These are phyloP conservation scores for Ogataea siamensis DNA, from an alignment of 805 yeast genomes.

Conservation along the genomic window DNA sequence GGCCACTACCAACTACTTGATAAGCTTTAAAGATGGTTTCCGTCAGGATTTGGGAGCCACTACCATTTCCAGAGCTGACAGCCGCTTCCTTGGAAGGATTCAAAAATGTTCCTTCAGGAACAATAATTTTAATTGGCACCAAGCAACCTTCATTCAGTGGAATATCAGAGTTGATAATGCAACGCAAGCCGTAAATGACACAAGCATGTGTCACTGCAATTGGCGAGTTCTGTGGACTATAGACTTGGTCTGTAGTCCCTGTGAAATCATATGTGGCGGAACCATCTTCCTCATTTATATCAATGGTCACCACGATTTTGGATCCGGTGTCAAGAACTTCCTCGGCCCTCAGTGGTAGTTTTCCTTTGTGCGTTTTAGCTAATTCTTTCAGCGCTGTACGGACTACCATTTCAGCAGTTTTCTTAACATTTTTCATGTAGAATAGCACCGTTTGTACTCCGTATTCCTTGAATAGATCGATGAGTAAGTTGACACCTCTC, in stretches of 20 bases:
- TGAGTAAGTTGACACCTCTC: constrained; percentile 47
- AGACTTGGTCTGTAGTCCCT: constrained; percentile 52
- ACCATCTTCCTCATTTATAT: constrained; percentile 41
- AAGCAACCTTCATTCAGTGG: constrained; percentile 57
- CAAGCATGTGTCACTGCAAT: constrained; percentile 54
- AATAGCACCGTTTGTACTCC: constrained; percentile 42
- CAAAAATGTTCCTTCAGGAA: constrained; percentile 36
- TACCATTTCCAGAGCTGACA: constrained; percentile 48
- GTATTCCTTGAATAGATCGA: constrained; percentile 44
- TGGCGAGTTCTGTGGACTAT: constrained; percentile 56
- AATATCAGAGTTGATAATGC: constrained; percentile 49
- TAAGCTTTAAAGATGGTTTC: constrained; percentile 83
- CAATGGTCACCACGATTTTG: constrained; percentile 41
- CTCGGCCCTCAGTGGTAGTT: constrained; percentile 40
- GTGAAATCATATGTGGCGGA: constrained; percentile 52
- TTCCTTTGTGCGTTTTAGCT: constrained; percentile 41
- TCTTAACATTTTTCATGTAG: constrained; percentile 47
- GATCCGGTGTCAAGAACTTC: constrained; percentile 61
- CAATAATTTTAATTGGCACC: constrained; percentile 31
- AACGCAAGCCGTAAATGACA: constrained; percentile 51
- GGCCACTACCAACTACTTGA: constrained; percentile 81
- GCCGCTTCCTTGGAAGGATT: constrained; percentile 48
- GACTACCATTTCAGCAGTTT: constrained; percentile 48
- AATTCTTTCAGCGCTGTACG: constrained; percentile 33
- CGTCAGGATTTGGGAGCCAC: constrained; percentile 85